Evolutionary conservation across 1,284 basidiomycete species (phyloP).

Genomic region (Cryptococcus maquisensis): DNA sequence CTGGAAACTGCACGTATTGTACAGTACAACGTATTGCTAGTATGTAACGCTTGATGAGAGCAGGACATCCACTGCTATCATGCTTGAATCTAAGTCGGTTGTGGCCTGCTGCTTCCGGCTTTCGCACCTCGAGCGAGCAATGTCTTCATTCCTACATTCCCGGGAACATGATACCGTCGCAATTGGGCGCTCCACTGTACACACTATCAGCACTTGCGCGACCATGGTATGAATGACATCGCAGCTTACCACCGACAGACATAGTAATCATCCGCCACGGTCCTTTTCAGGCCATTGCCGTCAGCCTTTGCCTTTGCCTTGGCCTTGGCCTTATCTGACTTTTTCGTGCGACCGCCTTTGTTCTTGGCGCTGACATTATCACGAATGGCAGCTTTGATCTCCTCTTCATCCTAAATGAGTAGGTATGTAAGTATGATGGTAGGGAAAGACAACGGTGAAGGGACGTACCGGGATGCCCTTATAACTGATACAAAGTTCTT

Average conservation of each 20-base stretch:
- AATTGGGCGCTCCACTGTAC: conserved; percentile 6
- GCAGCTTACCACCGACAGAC: not conserved
- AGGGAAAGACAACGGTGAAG: not conserved
- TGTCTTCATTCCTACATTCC: too few relatives aligned
- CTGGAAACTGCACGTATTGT: too few relatives aligned
- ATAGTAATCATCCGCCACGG: not conserved
- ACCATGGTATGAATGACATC: conserved; percentile 1
- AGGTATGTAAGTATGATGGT: not conserved
- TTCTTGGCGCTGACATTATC: not conserved
- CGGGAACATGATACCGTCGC: conserved; percentile 16
- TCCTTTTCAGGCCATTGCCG: not conserved
- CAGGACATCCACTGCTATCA: too few relatives aligned
- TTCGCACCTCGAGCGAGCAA: too few relatives aligned
- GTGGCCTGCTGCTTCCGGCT: too few relatives aligned
- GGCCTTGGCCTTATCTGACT: conserved; percentile 6
- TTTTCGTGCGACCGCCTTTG: not conserved
- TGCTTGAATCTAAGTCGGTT: too few relatives aligned
- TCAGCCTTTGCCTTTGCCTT: conserved; percentile 11
- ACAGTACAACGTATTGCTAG: too few relatives aligned
- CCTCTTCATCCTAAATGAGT: conserved; percentile 12
- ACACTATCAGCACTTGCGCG: not conserved
- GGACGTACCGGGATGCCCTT: conserved; percentile 52
- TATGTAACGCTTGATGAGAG: too few relatives aligned
- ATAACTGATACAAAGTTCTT: conserved; percentile 82
- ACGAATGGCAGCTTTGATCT: not conserved